A percentile compares a stretch with the other conserved stretches of the same genome.
Evolutionary conservation across 1,284 basidiomycete species (phyloP).

Genomic region (Chalciporus sp.): DNA sequence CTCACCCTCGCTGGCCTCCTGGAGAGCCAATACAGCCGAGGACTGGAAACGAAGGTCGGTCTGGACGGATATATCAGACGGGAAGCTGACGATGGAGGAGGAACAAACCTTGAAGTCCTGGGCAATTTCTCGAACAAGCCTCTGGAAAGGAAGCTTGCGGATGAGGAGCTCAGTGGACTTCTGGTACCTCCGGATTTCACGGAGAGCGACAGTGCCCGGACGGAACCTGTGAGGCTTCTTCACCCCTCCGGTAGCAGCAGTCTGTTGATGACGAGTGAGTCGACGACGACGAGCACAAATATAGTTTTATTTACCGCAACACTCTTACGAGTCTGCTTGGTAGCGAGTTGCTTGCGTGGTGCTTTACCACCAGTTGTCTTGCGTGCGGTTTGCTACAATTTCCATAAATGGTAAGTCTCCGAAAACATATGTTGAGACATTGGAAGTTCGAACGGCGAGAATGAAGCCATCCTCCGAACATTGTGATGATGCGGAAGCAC

Average conservation of each 20-base stretch:
- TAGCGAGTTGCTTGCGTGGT: constrained; percentile 70
- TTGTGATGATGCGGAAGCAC: constrained; percentile 13
- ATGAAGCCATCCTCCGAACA: constrained; percentile 10
- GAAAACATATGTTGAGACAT: constrained; percentile 30
- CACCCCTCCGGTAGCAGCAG: constrained; percentile 68
- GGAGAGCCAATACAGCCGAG: constrained; percentile 66
- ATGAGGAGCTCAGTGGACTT: constrained; percentile 81
- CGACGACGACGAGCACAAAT: background rate
- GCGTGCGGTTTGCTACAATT: constrained; percentile 64
- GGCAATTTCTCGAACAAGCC: constrained; percentile 73
- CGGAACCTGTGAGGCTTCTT: constrained; percentile 77
- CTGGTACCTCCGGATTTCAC: constrained; percentile 86
- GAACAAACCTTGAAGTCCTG: constrained; percentile 69
- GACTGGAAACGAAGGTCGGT: constrained; percentile 61
- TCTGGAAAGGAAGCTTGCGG: constrained; percentile 79
- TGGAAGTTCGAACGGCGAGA: constrained; percentile 22
- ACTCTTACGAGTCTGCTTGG: constrained; percentile 58
- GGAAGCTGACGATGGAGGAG: background rate
- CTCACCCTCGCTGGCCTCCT: constrained; percentile 65
- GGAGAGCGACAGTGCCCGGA: constrained; percentile 76
- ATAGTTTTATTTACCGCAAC: constrained; percentile 11
- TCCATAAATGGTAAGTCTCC: constrained; percentile 42
- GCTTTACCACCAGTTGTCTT: constrained; percentile 69
- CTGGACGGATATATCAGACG: constrained; percentile 14
- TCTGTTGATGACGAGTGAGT: constrained; percentile 38